phyloP scores from a whole-genome alignment of 805 yeast species.

The Metschnikowia similis region DNA sequence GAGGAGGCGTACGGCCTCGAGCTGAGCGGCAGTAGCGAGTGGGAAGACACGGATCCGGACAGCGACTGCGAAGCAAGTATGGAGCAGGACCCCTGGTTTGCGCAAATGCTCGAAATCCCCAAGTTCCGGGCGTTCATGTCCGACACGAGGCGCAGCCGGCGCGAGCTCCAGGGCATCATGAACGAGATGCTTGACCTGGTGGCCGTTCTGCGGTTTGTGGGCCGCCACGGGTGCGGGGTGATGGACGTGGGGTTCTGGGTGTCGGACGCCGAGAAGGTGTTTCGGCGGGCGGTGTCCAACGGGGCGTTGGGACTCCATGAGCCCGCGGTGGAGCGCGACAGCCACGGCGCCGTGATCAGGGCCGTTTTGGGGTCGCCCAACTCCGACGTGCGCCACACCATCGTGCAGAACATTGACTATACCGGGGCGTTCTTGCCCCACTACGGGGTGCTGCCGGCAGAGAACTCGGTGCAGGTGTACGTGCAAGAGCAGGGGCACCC shows the following conservation, averaged over 20 bases:
- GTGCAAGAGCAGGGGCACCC: conserved; percentile 40
- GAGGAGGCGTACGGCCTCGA: not conserved
- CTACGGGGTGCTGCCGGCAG: conserved; percentile 20
- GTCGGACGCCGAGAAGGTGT: conserved; percentile 43
- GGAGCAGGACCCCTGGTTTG: not conserved
- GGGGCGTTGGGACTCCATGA: conserved; percentile 46
- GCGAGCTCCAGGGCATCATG: not conserved
- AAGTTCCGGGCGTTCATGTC: not conserved
- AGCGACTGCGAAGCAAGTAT: not conserved
- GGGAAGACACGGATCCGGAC: not conserved
- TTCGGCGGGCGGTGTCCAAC: conserved; percentile 40
- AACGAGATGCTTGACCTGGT: not conserved
- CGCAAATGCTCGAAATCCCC: not conserved
- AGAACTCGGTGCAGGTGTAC: not conserved
- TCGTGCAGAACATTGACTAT: conserved; percentile 47
- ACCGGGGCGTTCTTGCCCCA: conserved; percentile 51
- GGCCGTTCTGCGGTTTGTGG: conserved; percentile 19
- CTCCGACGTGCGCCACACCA: conserved; percentile 69
- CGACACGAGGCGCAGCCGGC: not conserved
- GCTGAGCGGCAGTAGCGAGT: not conserved
- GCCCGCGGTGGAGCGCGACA: conserved; percentile 35
- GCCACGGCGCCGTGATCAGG: conserved; percentile 44
- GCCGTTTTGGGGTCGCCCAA: conserved; percentile 44
- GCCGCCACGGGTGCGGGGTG: conserved; percentile 73
- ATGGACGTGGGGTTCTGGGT: conserved; percentile 71